These are phyloP conservation scores for Furcasterigmium furcatum DNA, from an alignment of 2,329 filamentous ascomycete genomes.

Conservation along the genomic window DNA sequence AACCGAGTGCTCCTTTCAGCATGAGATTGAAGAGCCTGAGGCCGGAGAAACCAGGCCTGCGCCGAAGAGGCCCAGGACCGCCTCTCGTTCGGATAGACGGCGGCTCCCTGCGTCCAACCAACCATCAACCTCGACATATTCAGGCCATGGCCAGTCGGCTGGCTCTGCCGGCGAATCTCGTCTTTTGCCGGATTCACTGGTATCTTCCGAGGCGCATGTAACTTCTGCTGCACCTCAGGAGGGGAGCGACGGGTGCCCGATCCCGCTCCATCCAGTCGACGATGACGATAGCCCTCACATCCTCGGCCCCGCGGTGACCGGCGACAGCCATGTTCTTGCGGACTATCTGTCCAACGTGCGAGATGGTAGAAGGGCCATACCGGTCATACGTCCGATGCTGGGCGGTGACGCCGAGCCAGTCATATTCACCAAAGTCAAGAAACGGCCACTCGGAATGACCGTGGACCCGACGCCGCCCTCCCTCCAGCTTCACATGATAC, in stretches of 20 bases:
- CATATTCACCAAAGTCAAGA: conserved; percentile 42
- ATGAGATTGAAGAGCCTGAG: too few species aligned
- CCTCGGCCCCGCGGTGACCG: conserved; percentile 55
- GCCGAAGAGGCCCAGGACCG: neutral
- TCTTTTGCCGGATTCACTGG: neutral
- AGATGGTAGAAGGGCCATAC: conserved; percentile 20
- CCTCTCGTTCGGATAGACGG: conserved; percentile 3
- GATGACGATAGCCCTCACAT: conserved; percentile 47
- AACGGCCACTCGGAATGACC: conserved; percentile 38
- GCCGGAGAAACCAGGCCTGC: conserved; percentile 6
- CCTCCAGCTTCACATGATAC: conserved; percentile 51
- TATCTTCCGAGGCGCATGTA: too few species aligned
- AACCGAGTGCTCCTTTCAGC: conserved; percentile 54
- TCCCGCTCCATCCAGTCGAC: conserved; percentile 25
- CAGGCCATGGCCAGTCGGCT: neutral
- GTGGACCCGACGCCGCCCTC: conserved; percentile 32
- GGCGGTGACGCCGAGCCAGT: conserved; percentile 26
- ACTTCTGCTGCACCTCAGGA: too few species aligned
- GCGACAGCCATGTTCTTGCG: conserved; percentile 59
- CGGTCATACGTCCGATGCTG: conserved; percentile 16
- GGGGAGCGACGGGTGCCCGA: conserved; percentile 17
- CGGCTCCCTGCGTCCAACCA: neutral
- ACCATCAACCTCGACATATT: conserved; percentile 3
- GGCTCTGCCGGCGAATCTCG: neutral
- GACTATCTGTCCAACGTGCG: conserved; percentile 43